A percentile compares a stretch with the other conserved stretches of the same genome.
Evolutionary conservation across 805 yeast species (phyloP).

Genomic region (Saccharomycopsis sp.): DNA sequence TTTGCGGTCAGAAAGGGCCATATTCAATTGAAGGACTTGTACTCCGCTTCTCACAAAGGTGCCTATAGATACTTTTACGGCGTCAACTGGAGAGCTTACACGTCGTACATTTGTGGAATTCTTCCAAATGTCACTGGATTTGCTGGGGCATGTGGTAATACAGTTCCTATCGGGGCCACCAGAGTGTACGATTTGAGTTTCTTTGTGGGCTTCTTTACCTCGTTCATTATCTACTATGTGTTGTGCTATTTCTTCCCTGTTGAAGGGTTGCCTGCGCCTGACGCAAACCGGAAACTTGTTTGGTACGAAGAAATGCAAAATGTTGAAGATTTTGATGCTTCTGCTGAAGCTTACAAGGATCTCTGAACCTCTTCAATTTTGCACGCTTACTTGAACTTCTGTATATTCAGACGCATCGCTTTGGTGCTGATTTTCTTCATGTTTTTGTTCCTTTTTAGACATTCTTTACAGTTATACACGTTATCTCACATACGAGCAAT

Average conservation of each 20-base stretch:
- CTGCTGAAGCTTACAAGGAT: constrained; percentile 8
- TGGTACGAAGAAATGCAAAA: constrained; percentile 61
- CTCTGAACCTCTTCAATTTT: background rate
- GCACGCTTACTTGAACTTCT: background rate
- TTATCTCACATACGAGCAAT: too few relatives aligned
- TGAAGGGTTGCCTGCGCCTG: constrained; percentile 35
- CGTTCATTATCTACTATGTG: constrained; percentile 48
- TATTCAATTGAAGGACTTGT: constrained; percentile 57
- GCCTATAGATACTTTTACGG: constrained; percentile 61
- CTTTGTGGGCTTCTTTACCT: constrained; percentile 63
- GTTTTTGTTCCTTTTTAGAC: too few relatives aligned
- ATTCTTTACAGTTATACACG: too few relatives aligned
- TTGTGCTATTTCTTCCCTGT: constrained; percentile 50
- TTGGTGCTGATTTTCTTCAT: background rate
- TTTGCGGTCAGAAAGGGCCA: constrained; percentile 67
- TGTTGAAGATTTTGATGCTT: constrained; percentile 49
- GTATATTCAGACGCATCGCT: too few relatives aligned
- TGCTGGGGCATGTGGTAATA: constrained; percentile 67
- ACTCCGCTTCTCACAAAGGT: constrained; percentile 37
- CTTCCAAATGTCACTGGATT: constrained; percentile 83
- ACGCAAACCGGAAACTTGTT: constrained; percentile 39
- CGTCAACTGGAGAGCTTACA: constrained; percentile 76
- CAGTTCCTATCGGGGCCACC: constrained; percentile 73
- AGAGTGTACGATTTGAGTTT: constrained; percentile 67
- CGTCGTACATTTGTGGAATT: constrained; percentile 74